These are phyloP conservation scores for Karstenula rhodostoma DNA, from an alignment of 2,329 filamentous ascomycete genomes.

Conservation along the genomic window DNA sequence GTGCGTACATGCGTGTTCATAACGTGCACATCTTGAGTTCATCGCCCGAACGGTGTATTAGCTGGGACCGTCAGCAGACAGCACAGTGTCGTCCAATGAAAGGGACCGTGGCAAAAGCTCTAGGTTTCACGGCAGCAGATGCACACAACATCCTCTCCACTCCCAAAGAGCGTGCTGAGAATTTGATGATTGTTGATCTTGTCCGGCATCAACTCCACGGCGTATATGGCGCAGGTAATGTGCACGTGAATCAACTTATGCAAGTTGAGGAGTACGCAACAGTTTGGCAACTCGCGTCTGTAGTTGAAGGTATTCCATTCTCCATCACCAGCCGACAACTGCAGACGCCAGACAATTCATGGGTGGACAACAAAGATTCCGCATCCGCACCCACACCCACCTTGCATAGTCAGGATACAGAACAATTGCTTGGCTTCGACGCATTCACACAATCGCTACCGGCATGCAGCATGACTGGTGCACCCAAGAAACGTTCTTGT, in stretches of 20 bases:
- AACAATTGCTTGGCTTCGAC: constrained; percentile 68
- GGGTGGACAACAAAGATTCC: constrained; percentile 39
- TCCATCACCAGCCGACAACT: constrained; percentile 29
- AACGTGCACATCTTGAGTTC: constrained; percentile 75
- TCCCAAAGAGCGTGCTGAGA: constrained; percentile 92
- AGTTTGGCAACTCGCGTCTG: constrained; percentile 90
- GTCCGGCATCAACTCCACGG: constrained; percentile 92
- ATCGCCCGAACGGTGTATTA: constrained; percentile 89
- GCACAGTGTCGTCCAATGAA: constrained; percentile 94
- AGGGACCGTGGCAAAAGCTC: constrained; percentile 86
- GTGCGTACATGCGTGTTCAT: constrained; percentile 76
- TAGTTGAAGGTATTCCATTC: constrained; percentile 71
- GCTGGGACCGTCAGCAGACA: constrained; percentile 66
- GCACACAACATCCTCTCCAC: constrained; percentile 77
- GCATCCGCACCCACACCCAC: constrained; percentile 22
- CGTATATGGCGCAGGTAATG: constrained; percentile 78
- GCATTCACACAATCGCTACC: constrained; percentile 81
- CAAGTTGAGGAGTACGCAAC: constrained; percentile 89
- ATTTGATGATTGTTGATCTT: constrained; percentile 96
- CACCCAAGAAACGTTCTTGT: constrained; percentile 91
- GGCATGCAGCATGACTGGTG: constrained; percentile 95
- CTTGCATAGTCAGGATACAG: constrained; percentile 26
- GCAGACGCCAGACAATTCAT: constrained; percentile 39
- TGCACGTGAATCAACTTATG: constrained; percentile 80
- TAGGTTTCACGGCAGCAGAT: constrained; percentile 71